Evolutionary conservation across 768 basidiomycete genomes (phyloP).

Genomic region (Lactarius deliciosus): DNA sequence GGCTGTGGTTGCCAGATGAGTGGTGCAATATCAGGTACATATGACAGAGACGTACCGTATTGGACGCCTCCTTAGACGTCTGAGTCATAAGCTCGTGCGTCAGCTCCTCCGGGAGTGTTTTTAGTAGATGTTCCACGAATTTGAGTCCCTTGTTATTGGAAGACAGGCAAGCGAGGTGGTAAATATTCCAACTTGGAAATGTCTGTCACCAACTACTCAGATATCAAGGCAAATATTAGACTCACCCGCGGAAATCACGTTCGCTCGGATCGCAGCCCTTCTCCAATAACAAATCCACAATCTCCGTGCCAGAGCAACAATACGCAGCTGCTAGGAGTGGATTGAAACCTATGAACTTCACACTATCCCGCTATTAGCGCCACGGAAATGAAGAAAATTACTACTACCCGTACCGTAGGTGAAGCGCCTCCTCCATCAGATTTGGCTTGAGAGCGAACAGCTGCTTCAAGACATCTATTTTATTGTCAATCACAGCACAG

Average conservation of each 20-base stretch:
- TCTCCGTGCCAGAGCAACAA: slow-evolving; percentile 32
- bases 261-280: slow-evolving; percentile 47
- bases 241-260: slow-evolving; percentile 47
- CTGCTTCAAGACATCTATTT: slow-evolving; percentile 44
- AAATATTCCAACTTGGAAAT: slow-evolving; percentile 52
- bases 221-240: slow-evolving; percentile 1
- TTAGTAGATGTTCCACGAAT: slow-evolving; percentile 45
- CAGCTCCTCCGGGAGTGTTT: slow-evolving; percentile 52
- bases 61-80: slow-evolving; percentile 44
- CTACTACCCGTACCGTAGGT: slow-evolving; percentile 42
- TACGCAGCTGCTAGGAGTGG: slow-evolving; percentile 45
- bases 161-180: slow-evolving; percentile 45
- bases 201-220: not conserved
- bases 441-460: slow-evolving; percentile 44
- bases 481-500: slow-evolving; percentile 42
- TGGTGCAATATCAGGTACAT: not conserved
- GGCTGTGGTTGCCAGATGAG: slow-evolving; percentile 41
- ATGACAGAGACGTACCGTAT: slow-evolving; percentile 43
- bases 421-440: slow-evolving; percentile 43
- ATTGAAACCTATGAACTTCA: slow-evolving; percentile 50
- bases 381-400: not conserved
- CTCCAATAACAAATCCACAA: slow-evolving; percentile 53
- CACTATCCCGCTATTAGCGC: slow-evolving; percentile 34
- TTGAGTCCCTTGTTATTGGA: slow-evolving; percentile 33
- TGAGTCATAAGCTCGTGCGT: slow-evolving; percentile 46